Evolutionary conservation across 371 early-diverging fungal genomes (phyloP), one percentile per base, ranked within the genome.

Genomic region (Spraguea lophii): DNA sequence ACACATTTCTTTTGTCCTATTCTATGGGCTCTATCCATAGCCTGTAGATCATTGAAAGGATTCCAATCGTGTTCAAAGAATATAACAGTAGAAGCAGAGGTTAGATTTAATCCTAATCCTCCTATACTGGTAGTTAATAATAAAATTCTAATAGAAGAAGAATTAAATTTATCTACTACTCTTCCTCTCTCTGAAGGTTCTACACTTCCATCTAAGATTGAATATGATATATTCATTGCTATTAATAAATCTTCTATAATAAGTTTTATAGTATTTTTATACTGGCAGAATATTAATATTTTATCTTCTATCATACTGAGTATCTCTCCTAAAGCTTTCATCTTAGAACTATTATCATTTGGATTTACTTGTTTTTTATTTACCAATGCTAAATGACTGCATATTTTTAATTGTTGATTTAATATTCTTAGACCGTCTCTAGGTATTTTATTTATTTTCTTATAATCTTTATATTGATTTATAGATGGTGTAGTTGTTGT

Each of bases 51-150:
- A 77, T 69, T 85, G 79, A 88, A 87, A 0, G 99, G 99, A 68
- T 99, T 99, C 86, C 94, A 99, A 62, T 99, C 99, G 69, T 92
- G 93, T 68, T 99, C 99, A 12, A 90, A 88, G 76, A 99, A 91
- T 24, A 98, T 89, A 3, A 95, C 97, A 1, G 89, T 91, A 62
- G 93, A 91, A 2, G 99, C 99, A 9, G 88, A 88, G 3, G 93
- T 93, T 57, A 99, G 67, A 57, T 95, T 99, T 1, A 99, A 75
- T 1, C 99, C 99, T 6, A 94, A 73, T 1, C 97, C 97, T 63
- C 99, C 99, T 13, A 91, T 89, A 46, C 81, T 83, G 0, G 94
- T 95, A 21, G 95, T 94, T 40, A 95, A 71, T 19, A 95, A 73
- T 27, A 98, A 69, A 1, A 88, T 79, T 61, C 85, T 88, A 55